These are phyloP conservation scores for Gossypium turneri DNA, from an alignment of 345 rosid species.

Conservation along the genomic window DNA sequence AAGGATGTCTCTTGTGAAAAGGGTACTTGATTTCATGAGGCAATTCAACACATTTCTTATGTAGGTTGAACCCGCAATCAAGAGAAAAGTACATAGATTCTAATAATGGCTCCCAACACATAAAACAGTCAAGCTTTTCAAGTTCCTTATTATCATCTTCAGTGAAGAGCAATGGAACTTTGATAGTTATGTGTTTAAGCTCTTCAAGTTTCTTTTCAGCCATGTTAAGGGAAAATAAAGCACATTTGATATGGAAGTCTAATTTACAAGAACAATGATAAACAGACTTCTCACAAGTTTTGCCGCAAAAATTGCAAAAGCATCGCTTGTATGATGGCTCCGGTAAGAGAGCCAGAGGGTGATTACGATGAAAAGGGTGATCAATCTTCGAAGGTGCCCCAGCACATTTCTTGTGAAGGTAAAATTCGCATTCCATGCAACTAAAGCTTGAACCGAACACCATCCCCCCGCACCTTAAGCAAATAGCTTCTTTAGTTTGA, in stretches of 20 bases:
- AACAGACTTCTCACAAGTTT: neutral
- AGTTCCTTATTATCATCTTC: neutral
- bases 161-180: neutral
- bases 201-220: neutral
- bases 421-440: neutral
- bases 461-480: neutral
- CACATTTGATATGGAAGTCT: conserved; percentile 10
- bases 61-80: neutral
- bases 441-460: neutral
- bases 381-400: neutral
- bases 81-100: neutral
- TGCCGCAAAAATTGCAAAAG: neutral
- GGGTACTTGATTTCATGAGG: neutral
- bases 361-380: neutral
- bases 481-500: neutral
- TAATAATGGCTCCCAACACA: neutral
- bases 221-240: neutral
- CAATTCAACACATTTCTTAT: neutral
- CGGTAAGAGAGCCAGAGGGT: neutral
- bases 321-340: neutral
- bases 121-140: neutral
- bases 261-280: conserved; percentile 2
- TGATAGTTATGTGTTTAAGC: neutral
- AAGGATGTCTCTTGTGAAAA: neutral
- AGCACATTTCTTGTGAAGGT: conserved; percentile 3